Evolutionary conservation across 352 stramenopile species (phyloP).

Genomic region (Phytophthora multivora): DNA sequence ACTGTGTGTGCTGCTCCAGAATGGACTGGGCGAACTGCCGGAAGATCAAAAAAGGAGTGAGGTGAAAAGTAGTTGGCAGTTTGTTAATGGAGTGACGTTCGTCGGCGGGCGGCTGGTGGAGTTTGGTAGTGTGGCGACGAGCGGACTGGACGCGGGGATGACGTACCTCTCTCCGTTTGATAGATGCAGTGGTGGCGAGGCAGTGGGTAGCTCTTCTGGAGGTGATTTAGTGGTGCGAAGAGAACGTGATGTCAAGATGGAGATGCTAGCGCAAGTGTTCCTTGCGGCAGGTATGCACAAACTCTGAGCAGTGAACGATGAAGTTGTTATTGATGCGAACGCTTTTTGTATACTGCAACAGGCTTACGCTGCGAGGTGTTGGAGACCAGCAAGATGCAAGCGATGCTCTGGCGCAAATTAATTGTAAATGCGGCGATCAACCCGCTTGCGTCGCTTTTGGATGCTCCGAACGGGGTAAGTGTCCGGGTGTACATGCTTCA

Average conservation of each 20-base stretch:
- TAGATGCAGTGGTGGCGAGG: background rate
- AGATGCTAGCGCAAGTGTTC: slow-evolving; percentile 41
- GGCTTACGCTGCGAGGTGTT: slow-evolving; percentile 53
- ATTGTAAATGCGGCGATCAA: slow-evolving; percentile 87
- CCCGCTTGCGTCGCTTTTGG: slow-evolving; percentile 63
- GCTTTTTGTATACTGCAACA: slow-evolving; percentile 10
- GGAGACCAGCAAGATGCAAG: slow-evolving; percentile 49
- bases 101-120: slow-evolving; percentile 49
- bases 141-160: slow-evolving; percentile 45
- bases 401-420: slow-evolving; percentile 76
- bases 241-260: slow-evolving; percentile 19
- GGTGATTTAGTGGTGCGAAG: background rate
- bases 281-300: slow-evolving; percentile 38
- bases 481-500: background rate
- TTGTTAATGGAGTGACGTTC: slow-evolving; percentile 72
- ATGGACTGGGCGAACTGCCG: slow-evolving; percentile 59
- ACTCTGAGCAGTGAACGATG: background rate
- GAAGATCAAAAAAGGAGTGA: background rate
- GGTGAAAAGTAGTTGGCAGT: slow-evolving; percentile 35
- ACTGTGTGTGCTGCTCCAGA: slow-evolving; percentile 69
- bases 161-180: slow-evolving; percentile 61
- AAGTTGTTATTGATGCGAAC: background rate
- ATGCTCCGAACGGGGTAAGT: slow-evolving; percentile 57
- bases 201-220: background rate
- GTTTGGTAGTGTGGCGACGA: slow-evolving; percentile 54